These are phyloP conservation scores for Articulospora tetracladia DNA, from an alignment of 495 filamentous ascomycete species.

Conservation along the genomic window DNA sequence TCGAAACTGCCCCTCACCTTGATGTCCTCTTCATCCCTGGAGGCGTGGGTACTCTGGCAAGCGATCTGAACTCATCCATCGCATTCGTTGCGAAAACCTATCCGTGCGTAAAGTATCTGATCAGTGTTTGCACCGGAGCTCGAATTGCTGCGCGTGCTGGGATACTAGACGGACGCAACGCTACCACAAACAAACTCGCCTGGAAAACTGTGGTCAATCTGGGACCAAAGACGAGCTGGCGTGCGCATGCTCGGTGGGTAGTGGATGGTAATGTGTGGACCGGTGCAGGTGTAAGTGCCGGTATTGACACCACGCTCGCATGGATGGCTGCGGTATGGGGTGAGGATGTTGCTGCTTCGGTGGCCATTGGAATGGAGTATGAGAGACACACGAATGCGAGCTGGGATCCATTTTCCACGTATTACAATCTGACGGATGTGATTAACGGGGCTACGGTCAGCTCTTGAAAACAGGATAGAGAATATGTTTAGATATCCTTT, in stretches of 20 bases:
- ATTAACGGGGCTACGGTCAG: neutral
- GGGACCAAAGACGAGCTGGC: conserved; percentile 48
- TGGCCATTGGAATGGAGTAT: conserved; percentile 32
- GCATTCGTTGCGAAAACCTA: conserved; percentile 41
- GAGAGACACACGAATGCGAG: conserved; percentile 28
- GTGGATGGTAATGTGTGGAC: conserved; percentile 66
- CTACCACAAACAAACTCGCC: conserved; percentile 51
- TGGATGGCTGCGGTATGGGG: conserved; percentile 46
- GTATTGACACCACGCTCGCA: conserved; percentile 60
- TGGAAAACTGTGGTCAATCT: conserved; percentile 34
- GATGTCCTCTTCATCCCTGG: conserved; percentile 68
- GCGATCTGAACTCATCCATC: conserved; percentile 15
- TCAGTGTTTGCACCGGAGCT: conserved; percentile 61
- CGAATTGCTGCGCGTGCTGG: conserved; percentile 48
- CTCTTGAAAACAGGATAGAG: too few relatives aligned
- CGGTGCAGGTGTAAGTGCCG: conserved; percentile 56
- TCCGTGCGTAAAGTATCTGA: conserved; percentile 46
- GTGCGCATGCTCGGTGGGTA: conserved; percentile 60
- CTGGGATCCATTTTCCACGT: conserved; percentile 31
- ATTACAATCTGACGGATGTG: neutral
- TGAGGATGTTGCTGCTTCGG: conserved; percentile 21
- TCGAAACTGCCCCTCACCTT: conserved; percentile 38
- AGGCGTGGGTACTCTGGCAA: conserved; percentile 40
- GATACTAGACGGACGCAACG: conserved; percentile 51
- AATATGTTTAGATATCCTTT: too few relatives aligned